Conservation (phyloP, 1,284 basidiomycete genomes). For the Ceratobasidium sp. region DNA sequence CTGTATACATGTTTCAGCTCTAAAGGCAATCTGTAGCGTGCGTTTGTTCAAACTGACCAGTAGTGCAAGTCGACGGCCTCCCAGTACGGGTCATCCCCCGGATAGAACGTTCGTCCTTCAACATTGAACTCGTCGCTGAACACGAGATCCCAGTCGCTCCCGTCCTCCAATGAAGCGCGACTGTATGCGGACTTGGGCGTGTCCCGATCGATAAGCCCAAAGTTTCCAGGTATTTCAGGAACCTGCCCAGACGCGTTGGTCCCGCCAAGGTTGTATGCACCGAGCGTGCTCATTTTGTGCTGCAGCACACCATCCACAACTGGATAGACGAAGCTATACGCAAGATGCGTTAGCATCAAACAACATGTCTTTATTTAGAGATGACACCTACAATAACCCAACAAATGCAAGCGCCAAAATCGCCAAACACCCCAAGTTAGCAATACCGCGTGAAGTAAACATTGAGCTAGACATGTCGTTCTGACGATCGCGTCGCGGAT, state of each 20-base stretch:
- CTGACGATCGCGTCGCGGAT: constrained; percentile 47
- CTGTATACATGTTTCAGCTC: constrained; percentile 45
- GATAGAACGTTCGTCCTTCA: constrained; percentile 70
- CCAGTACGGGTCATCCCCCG: constrained; percentile 71
- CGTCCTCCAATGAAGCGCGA: constrained; percentile 65
- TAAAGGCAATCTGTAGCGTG: background rate
- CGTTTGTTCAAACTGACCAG: constrained; percentile 60
- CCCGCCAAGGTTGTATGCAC: constrained; percentile 57
- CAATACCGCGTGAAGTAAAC: constrained; percentile 46
- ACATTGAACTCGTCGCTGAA: constrained; percentile 93
- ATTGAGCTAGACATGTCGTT: constrained; percentile 45
- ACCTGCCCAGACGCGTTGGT: constrained; percentile 58
- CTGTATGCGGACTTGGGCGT: constrained; percentile 68
- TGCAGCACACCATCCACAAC: constrained; percentile 23
- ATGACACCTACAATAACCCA: constrained; percentile 44
- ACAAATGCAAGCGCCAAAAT: constrained; percentile 41
- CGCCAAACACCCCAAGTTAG: constrained; percentile 46
- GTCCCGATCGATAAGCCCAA: constrained; percentile 68
- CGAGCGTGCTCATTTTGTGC: constrained; percentile 23
- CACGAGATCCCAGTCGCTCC: constrained; percentile 80
- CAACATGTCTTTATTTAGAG: background rate
- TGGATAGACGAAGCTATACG: constrained; percentile 40
- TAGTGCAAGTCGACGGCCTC: constrained; percentile 81
- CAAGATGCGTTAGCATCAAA: background rate
- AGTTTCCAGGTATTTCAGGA: constrained; percentile 53